phyloP scores from a whole-genome alignment of 371 early-diverging fungal species.

The Choanephora cucurbitarum region DNA sequence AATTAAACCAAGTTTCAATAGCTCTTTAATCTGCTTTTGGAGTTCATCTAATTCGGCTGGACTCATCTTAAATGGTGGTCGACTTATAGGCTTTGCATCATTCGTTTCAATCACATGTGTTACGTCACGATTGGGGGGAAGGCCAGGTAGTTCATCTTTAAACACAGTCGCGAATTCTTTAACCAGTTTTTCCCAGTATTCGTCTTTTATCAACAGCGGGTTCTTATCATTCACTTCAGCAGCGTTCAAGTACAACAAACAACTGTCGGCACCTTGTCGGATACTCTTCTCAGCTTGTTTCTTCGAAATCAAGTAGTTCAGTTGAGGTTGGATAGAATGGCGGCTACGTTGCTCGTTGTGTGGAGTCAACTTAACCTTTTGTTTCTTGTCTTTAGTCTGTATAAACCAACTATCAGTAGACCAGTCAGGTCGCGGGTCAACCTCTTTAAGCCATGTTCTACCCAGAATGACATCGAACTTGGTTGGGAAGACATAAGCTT shows the following conservation, averaged over 20 bases:
- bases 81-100: too few species aligned
- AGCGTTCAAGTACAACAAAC: too few species aligned
- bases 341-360: not conserved
- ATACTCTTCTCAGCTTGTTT: not conserved
- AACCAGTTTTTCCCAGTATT: too few species aligned
- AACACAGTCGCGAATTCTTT: too few species aligned
- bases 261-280: not conserved
- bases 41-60: constrained; percentile 14
- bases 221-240: too few species aligned
- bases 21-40: constrained; percentile 13
- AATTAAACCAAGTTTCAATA: constrained; percentile 19
- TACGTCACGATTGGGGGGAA: too few species aligned
- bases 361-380: not conserved
- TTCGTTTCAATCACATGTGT: too few species aligned
- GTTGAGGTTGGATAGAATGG: not conserved
- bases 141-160: too few species aligned
- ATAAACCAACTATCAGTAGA: constrained; percentile 7
- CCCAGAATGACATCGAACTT: constrained; percentile 19
- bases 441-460: constrained; percentile 11
- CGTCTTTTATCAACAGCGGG: too few species aligned
- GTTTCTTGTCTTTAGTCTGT: not conserved
- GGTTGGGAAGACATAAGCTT: constrained; percentile 10
- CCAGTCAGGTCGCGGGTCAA: constrained; percentile 11
- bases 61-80: constrained; percentile 30
- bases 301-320: not conserved